Percentiles rank a stretch among this genome's conserved stretches.
Evolutionary conservation across 1,139 yeast genomes (phyloP).

Genomic region (Lodderomyces metapsilosis): DNA sequence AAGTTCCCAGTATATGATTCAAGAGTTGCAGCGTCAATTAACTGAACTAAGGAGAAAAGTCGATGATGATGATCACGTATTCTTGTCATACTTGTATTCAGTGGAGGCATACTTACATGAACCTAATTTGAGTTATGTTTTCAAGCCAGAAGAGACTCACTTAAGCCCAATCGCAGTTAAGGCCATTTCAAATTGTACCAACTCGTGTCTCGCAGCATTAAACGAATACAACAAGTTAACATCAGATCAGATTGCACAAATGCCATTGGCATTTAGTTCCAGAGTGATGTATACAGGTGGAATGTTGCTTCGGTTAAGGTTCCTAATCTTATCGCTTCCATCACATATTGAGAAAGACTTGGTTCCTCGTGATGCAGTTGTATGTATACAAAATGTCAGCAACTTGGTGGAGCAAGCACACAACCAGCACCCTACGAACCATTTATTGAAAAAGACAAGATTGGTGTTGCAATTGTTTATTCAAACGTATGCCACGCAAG

Average conservation of each 20-base stretch:
- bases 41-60: conserved; percentile 36
- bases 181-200: conserved; percentile 51
- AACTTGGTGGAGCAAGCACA: conserved; percentile 38
- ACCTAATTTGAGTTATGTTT: conserved; percentile 43
- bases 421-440: conserved; percentile 43
- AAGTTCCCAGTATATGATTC: conserved; percentile 31
- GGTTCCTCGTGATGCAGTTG: conserved; percentile 50
- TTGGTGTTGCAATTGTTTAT: conserved; percentile 56
- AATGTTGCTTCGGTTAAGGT: conserved; percentile 59
- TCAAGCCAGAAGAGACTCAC: conserved; percentile 15
- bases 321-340: conserved; percentile 54
- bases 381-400: conserved; percentile 42
- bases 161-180: conserved; percentile 30
- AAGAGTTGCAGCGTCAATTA: conserved; percentile 44
- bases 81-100: conserved; percentile 55
- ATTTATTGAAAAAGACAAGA: conserved; percentile 50
- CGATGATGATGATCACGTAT: conserved; percentile 35
- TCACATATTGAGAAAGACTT: conserved; percentile 47
- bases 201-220: conserved; percentile 53
- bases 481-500: conserved; percentile 59
- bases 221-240: conserved; percentile 46
- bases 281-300: conserved; percentile 70
- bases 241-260: conserved; percentile 45
- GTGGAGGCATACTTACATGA: conserved; percentile 77
- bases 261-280: conserved; percentile 64